Base-by-base conservation (phyloP, 345 rosid species). In the Geranium brycei region DNA sequence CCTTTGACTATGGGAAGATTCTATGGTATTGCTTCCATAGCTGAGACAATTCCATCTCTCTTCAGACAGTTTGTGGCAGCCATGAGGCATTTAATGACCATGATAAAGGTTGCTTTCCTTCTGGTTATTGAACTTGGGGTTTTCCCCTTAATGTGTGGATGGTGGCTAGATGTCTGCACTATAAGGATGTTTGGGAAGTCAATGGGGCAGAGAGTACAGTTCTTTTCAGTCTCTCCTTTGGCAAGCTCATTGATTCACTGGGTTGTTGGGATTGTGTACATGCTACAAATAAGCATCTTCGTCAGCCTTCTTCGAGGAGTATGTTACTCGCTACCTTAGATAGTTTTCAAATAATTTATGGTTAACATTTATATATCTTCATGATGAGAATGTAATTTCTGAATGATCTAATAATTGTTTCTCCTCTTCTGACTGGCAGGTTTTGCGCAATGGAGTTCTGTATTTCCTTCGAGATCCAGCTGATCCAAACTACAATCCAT, bases 281-380 rank as follows among this genome's bases (percentile, higher is more conserved):
- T 90, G 97, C 75, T 93, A 62, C 97, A 93, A 73, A 93, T 90
- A 81, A 88, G 97, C 87, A 91, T 91, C 73, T 95, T 95, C 10
- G 97, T 91, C 74, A 91, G 96, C 77, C 97, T 95, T 83, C 96
- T 95, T 62, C 89, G 99, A 64, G 96, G 96, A 96, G 99, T 95
- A 91, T 35, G 72, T 15, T 64, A 66, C 67, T 60, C 57, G 68
- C 51, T 56, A 40, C 15, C 11, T 17, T 28, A 30, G 40, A 15
- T 35, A 56, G 28, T 57, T 47, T 0, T 40, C 47, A 14, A 13
- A 30, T 66, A 13, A 31, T 59, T 59, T 62, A 19, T 53, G 17
- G 19, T 10, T 38, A 30, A 28, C 19, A 23, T 61, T 64, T 38
- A 16, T 56, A 57, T 23, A 23, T 23, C 28, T 23, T 23, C 28